A percentile compares a stretch with the other conserved stretches of the same genome.
Evolutionary conservation across 352 stramenopile species (phyloP).

Genomic region (Peronosclerospora sorghi): DNA sequence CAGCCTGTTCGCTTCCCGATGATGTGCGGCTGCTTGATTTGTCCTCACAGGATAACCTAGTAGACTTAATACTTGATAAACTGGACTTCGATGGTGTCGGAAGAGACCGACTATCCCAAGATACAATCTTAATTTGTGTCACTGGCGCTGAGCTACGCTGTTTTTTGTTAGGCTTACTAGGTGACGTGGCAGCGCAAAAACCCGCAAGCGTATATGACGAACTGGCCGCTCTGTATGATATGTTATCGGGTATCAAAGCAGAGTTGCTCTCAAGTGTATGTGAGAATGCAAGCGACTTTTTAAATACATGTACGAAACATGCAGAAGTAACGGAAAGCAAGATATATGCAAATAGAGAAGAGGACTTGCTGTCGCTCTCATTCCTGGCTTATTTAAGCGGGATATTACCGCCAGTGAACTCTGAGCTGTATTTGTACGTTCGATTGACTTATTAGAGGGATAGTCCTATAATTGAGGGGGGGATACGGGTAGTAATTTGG

Average conservation of each 20-base stretch:
- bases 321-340: conserved; percentile 2
- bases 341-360: conserved; percentile 2
- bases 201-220: conserved; percentile 7
- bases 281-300: conserved; percentile 3
- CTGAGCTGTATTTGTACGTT: conserved; percentile 79
- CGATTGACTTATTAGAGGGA: too few relatives aligned
- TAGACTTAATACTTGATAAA: conserved; percentile 35
- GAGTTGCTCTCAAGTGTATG: conserved; percentile 12
- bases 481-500: too few relatives aligned
- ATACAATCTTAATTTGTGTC: conserved; percentile 29
- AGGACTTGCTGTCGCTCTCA: conserved; percentile 37
- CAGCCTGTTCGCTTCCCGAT: conserved; percentile 22
- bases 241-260: conserved; percentile 37
- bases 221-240: conserved; percentile 29
- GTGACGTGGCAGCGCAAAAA: conserved; percentile 54
- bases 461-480: too few relatives aligned
- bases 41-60: conserved; percentile 7
- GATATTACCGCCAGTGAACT: conserved; percentile 48
- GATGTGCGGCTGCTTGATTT: conserved; percentile 17
- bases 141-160: conserved; percentile 45
- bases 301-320: conserved; percentile 6
- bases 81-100: conserved; percentile 65
- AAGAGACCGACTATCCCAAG: conserved; percentile 16
- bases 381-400: conserved; percentile 61
- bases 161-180: conserved; percentile 49